Conservation (phyloP, 1,284 basidiomycete species). For the Microbotryum lychnidis-dioicae region DNA sequence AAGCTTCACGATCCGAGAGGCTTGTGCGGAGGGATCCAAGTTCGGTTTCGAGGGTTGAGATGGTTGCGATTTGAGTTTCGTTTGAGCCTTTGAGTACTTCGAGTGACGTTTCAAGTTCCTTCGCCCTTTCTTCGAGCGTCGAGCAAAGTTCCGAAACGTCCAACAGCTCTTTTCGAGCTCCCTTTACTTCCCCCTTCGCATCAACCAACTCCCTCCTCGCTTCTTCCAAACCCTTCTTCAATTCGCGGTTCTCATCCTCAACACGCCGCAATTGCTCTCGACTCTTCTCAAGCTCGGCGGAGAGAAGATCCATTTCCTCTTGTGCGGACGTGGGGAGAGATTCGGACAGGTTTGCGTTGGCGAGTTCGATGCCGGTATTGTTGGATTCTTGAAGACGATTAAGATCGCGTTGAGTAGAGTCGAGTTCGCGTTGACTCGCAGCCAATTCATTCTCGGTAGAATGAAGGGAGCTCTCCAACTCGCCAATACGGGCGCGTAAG, state of each 20-base stretch:
- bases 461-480: too few species aligned
- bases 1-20: conserved; percentile 11
- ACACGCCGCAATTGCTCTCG: conserved; percentile 8
- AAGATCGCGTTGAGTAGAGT: conserved; percentile 8
- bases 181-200: conserved; percentile 9
- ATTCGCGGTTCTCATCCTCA: conserved; percentile 5
- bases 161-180: background rate
- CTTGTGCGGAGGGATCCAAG: conserved; percentile 1
- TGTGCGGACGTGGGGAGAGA: conserved; percentile 1
- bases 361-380: background rate
- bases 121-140: background rate
- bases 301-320: background rate
- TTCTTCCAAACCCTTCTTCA: conserved; percentile 21
- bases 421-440: conserved; percentile 13
- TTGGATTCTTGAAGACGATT: conserved; percentile 6
- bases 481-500: too few species aligned
- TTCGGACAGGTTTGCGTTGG: conserved; percentile 5
- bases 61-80: background rate
- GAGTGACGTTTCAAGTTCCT: background rate
- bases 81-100: background rate
- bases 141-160: conserved; percentile 3
- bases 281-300: conserved; percentile 12
- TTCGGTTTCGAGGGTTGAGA: conserved; percentile 2
- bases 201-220: conserved; percentile 17
- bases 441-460: background rate